Evolutionary conservation across 495 filamentous ascomycete genomes (phyloP).

Genomic region (Aspergillus nidulans): DNA sequence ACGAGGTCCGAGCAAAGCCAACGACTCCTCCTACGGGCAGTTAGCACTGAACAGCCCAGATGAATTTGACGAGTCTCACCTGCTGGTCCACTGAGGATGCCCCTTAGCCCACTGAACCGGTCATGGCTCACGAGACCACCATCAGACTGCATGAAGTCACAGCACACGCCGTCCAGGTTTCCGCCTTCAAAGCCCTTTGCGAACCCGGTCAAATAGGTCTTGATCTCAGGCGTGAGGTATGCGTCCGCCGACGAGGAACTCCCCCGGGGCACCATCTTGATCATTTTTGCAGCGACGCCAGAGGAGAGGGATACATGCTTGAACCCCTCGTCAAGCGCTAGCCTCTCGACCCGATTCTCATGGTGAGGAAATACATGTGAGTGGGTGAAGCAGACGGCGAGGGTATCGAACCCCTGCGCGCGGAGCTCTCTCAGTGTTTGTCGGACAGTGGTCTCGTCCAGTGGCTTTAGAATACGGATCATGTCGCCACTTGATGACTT

Average conservation of each 20-base stretch:
- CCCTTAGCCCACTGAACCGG: constrained; percentile 45
- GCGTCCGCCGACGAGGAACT: constrained; percentile 86
- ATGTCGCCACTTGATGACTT: constrained; percentile 36
- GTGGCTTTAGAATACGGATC: constrained; percentile 32
- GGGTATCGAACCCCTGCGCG: constrained; percentile 30
- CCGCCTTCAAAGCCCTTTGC: constrained; percentile 45
- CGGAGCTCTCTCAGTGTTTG: constrained; percentile 28
- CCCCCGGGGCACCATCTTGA: constrained; percentile 57
- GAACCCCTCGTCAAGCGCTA: constrained; percentile 38
- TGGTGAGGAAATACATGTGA: constrained; percentile 43
- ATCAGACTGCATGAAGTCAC: constrained; percentile 41
- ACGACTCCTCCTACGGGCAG: constrained; percentile 54
- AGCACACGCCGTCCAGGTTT: constrained; percentile 32
- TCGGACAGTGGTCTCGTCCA: constrained; percentile 20
- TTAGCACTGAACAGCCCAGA: background rate
- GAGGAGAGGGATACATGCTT: constrained; percentile 42
- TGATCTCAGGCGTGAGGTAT: constrained; percentile 87
- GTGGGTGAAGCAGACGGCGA: constrained; percentile 42
- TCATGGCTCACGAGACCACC: constrained; percentile 41
- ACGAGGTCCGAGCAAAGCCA: constrained; percentile 81
- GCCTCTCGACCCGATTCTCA: constrained; percentile 32
- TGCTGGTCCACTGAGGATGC: constrained; percentile 50
- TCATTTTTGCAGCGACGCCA: constrained; percentile 70
- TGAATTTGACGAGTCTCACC: background rate
- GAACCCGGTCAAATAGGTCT: constrained; percentile 81